A percentile compares a stretch with the other conserved stretches of the same genome.
Conservation (phyloP, 345 rosid genomes). For the Dipteronia sinensis region DNA sequence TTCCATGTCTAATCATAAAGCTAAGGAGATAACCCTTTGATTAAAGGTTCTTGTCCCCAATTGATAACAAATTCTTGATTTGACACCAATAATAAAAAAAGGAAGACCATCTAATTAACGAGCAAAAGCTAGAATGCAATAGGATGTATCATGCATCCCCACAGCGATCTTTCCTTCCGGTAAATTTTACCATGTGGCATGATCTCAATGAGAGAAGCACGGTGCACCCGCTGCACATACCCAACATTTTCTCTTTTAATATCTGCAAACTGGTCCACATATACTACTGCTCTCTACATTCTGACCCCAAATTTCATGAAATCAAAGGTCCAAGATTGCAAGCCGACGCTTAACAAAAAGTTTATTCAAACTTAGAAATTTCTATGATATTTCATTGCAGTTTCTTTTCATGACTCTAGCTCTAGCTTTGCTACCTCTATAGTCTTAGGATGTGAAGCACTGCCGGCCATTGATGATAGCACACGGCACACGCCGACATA, state of each 20-base stretch:
- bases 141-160: too few species aligned
- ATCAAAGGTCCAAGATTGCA: background rate
- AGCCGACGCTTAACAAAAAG: too few species aligned
- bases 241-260: conserved; percentile 1
- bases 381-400: too few species aligned
- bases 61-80: conserved; percentile 32
- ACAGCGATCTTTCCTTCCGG: too few species aligned
- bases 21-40: conserved; percentile 22
- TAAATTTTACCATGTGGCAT: too few species aligned
- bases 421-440: background rate
- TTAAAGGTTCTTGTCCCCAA: conserved; percentile 32
- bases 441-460: background rate
- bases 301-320: background rate
- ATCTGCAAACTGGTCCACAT: background rate
- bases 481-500: background rate
- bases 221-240: too few species aligned
- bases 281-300: background rate
- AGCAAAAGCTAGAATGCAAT: too few species aligned
- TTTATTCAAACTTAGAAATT: too few species aligned
- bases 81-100: conserved; percentile 27
- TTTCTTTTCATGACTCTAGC: too few species aligned
- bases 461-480: background rate
- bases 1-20: conserved; percentile 34
- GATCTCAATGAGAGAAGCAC: too few species aligned
- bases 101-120: background rate